Base-by-base conservation (phyloP, 495 filamentous ascomycete species). In the Talaromyces wortmannii region DNA sequence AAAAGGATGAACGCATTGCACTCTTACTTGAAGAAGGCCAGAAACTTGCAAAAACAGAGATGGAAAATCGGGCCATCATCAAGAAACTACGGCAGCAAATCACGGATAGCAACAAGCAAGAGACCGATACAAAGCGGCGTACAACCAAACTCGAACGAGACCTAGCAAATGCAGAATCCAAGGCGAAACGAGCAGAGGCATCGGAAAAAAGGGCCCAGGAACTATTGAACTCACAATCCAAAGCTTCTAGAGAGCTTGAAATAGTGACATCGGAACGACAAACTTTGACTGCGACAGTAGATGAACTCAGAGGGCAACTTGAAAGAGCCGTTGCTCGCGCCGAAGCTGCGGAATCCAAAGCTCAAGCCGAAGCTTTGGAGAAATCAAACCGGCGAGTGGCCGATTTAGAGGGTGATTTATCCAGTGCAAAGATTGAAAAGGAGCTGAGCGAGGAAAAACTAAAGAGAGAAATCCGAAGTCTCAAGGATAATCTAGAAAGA, bases 21-120 rank as follows among this genome's bases (percentile, higher is more conserved):
- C 75, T 91, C 44, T 73, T 98, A 12, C 86, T 98, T 69, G 86
- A 95, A 62, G 94, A 98, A 70, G 94, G 95, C 0, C 90, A 96
- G 63, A 91, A 89, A 57, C 78, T 97, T 10, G 88, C 87, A 4
- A 89, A 86, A 61, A 86, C 83, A 13, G 94, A 97, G 60, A 78
- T 97, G 61, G 87, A 88, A 60, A 85, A 94, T 57, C 77, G 91
- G 43, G 85, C 82, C 12, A 85, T 84, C 2, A 85, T 97, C 58
- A 96, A 92, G 72, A 92, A 89, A 64, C 68, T 97, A 48, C 81
- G 91, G 11, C 92, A 88, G 63, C 81, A 84, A 54, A 63, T 78
- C 7, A 57, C 78, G 1, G 79, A 83, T 7, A 76, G 83, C 15
- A 74, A 78, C 3, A 86, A 82, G 55, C 43, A 57, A 11, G 71